phyloP scores from a whole-genome alignment of 2,329 filamentous ascomycete species.

The Hypoxylon sp. region DNA sequence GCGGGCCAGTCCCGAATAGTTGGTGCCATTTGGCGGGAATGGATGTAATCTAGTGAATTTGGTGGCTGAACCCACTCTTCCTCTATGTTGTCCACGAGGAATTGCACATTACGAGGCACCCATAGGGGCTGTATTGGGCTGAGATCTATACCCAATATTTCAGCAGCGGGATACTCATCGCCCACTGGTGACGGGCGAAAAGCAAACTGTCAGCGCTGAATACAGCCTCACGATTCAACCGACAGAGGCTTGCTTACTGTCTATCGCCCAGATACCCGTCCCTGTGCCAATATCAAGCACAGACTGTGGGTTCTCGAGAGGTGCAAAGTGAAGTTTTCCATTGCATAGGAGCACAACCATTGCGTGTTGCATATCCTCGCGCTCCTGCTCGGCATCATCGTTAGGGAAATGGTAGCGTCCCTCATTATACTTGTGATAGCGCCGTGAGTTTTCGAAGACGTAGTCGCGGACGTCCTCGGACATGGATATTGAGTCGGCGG shows the following conservation, averaged over 20 bases:
- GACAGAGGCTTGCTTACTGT: constrained; percentile 42
- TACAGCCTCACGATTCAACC: constrained; percentile 22
- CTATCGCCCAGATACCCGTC: constrained; percentile 55
- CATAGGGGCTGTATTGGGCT: constrained; percentile 60
- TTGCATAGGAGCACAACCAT: constrained; percentile 53
- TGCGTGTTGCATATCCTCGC: constrained; percentile 55
- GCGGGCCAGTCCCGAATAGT: constrained; percentile 70
- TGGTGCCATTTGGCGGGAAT: constrained; percentile 69
- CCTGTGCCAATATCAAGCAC: constrained; percentile 56
- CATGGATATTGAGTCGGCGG: constrained; percentile 52
- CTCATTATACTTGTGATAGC: constrained; percentile 61
- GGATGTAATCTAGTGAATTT: constrained; percentile 73
- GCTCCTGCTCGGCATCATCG: constrained; percentile 62
- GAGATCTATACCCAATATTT: constrained; percentile 59
- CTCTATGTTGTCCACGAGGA: constrained; percentile 70
- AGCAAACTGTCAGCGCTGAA: constrained; percentile 31
- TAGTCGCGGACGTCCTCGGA: constrained; percentile 58
- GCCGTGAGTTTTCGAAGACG: constrained; percentile 61
- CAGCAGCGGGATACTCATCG: constrained; percentile 58
- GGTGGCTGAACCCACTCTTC: constrained; percentile 68
- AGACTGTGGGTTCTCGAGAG: constrained; percentile 41
- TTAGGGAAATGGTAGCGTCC: constrained; percentile 60
- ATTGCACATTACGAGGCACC: constrained; percentile 59
- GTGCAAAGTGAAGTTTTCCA: constrained; percentile 46
- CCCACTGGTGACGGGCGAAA: constrained; percentile 49